These are phyloP conservation scores for Corymbia citriodora DNA, from an alignment of 441 rosid species.

Conservation along the genomic window DNA sequence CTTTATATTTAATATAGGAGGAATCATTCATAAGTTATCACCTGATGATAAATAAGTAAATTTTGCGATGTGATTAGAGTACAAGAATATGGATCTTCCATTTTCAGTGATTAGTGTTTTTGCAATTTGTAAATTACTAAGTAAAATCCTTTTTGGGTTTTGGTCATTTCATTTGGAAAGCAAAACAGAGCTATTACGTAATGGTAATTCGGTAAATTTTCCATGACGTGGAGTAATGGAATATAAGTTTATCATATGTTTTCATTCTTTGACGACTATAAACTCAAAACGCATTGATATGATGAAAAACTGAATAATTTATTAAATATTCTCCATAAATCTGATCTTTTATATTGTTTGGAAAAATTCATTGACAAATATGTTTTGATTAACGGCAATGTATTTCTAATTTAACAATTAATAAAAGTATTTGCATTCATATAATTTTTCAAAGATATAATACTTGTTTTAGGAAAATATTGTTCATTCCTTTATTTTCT, in stretches of 20 bases:
- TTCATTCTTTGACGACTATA: background rate
- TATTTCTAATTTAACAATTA: background rate
- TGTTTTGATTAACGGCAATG: background rate
- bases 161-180: fast-evolving
- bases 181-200: fast-evolving
- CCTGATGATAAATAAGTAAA: too few species aligned
- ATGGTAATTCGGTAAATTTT: background rate
- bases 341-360: fast-evolving
- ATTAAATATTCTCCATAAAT: background rate
- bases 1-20: fast-evolving
- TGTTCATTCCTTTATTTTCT: too few species aligned
- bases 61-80: fast-evolving
- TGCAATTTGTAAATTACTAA: fast-evolving
- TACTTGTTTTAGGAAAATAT: background rate
- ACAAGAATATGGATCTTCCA: fast-evolving
- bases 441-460: fast-evolving
- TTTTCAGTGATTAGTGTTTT: fast-evolving
- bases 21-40: fast-evolving
- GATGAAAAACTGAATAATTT: background rate
- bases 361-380: background rate
- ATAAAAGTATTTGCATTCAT: background rate
- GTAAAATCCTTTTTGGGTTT: fast-evolving
- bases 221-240: background rate
- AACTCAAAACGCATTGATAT: fast-evolving
- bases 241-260: background rate